These are phyloP conservation scores for Haplosporangium sp. DNA, from an alignment of 371 early-diverging fungal genomes.

Conservation along the genomic window DNA sequence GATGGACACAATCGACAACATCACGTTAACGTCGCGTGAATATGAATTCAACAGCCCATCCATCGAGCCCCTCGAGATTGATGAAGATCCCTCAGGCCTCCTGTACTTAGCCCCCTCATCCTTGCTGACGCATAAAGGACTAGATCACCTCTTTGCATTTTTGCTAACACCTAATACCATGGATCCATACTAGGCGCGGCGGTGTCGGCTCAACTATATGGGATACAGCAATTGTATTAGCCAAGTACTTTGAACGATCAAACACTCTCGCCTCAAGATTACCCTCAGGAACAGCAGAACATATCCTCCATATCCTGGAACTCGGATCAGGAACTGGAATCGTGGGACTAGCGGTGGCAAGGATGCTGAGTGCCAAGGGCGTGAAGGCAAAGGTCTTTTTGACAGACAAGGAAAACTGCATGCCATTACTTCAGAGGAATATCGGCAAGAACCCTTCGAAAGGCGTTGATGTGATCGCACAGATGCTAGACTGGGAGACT, in stretches of 20 bases:
- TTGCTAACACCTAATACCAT: background rate
- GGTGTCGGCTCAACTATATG: slow-evolving; percentile 64
- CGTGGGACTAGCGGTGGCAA: slow-evolving; percentile 59
- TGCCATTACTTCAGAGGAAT: slow-evolving; percentile 59
- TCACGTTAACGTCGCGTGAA: slow-evolving; percentile 38
- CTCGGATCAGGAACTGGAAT: slow-evolving; percentile 68
- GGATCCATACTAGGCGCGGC: slow-evolving; percentile 22
- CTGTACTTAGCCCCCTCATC: slow-evolving; percentile 19
- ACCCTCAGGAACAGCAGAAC: background rate
- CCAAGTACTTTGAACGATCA: slow-evolving; percentile 59
- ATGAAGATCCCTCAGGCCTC: slow-evolving; percentile 45
- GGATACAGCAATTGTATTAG: slow-evolving; percentile 61
- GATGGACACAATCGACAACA: slow-evolving; percentile 14
- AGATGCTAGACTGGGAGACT: slow-evolving; percentile 43
- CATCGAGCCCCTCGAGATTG: slow-evolving; percentile 38
- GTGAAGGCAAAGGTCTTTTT: slow-evolving; percentile 39
- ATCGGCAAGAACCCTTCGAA: slow-evolving; percentile 46
- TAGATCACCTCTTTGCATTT: background rate
- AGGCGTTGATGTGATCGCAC: slow-evolving; percentile 22
- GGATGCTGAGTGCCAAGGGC: slow-evolving; percentile 20
- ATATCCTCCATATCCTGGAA: slow-evolving; percentile 53
- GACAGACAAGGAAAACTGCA: slow-evolving; percentile 59
- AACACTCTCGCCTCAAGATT: slow-evolving; percentile 1
- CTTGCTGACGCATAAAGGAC: background rate
- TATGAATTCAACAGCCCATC: slow-evolving; percentile 41